Conservation (phyloP, 2,329 filamentous ascomycete species). For the Ophiostoma perfectum region DNA sequence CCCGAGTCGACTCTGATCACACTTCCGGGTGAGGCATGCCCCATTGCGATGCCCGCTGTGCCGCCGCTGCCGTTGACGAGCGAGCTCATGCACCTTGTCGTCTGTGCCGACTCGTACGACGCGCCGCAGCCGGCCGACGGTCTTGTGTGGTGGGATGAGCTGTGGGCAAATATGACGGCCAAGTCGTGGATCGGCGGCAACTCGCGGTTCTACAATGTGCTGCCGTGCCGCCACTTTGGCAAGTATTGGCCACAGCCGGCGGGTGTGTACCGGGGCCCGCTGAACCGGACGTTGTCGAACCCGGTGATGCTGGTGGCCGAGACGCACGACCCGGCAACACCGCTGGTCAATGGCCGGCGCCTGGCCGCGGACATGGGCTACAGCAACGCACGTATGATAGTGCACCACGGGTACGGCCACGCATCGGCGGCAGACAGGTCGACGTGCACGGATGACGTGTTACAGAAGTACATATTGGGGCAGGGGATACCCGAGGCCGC, state of each 20-base stretch:
- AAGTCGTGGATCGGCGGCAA: conserved; percentile 45
- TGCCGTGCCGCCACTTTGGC: conserved; percentile 44
- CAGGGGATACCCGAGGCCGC: conserved; percentile 38
- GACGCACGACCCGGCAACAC: conserved; percentile 47
- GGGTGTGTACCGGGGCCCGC: conserved; percentile 43
- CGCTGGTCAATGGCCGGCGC: conserved; percentile 43
- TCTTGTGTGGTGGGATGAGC: conserved; percentile 41
- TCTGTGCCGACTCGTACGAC: conserved; percentile 34
- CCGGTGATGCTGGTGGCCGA: conserved; percentile 46
- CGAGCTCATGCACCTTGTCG: neutral
- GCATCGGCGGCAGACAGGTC: conserved; percentile 40
- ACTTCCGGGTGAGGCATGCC: neutral
- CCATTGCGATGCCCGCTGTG: neutral
- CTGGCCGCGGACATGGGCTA: conserved; percentile 42
- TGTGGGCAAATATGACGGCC: conserved; percentile 45
- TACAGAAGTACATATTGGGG: conserved; percentile 33
- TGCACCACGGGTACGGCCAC: conserved; percentile 48
- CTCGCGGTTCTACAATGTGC: conserved; percentile 40
- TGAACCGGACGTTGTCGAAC: conserved; percentile 41
- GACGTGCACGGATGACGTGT: conserved; percentile 40
- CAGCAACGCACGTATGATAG: conserved; percentile 43
- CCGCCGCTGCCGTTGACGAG: neutral
- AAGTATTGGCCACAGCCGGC: conserved; percentile 42
- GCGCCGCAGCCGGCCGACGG: conserved; percentile 36
- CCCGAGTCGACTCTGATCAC: neutral